These are phyloP conservation scores for Lachnum nothofagi DNA, from an alignment of 2,329 filamentous ascomycete species.

Conservation along the genomic window DNA sequence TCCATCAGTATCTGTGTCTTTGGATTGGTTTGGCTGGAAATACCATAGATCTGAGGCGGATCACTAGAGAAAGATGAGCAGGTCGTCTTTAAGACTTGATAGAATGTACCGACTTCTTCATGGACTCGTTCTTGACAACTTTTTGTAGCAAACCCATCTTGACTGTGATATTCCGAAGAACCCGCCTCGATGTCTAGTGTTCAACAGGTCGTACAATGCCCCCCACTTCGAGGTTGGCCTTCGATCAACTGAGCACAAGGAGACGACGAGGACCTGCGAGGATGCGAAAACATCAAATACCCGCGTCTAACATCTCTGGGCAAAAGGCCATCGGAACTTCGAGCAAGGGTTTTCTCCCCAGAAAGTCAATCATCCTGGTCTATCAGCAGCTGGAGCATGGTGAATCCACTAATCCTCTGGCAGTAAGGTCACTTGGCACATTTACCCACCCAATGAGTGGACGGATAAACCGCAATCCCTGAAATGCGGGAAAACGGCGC, in stretches of 20 bases:
- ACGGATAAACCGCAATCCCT: conserved; percentile 1
- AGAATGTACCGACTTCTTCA: conserved; percentile 43
- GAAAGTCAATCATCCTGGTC: not conserved
- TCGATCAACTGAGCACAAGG: no score
- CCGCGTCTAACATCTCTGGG: conserved; percentile 1
- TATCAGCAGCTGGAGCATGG: conserved; percentile 2
- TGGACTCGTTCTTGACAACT: conserved; percentile 57
- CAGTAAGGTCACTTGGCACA: not conserved
- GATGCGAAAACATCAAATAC: not conserved
- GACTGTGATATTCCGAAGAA: conserved; percentile 3
- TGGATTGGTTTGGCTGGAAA: not conserved
- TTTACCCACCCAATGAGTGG: conserved; percentile 3
- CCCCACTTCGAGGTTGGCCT: not conserved
- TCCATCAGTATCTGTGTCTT: conserved; percentile 4
- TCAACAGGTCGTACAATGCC: not conserved
- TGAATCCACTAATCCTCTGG: no score
- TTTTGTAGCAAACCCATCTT: conserved; percentile 29
- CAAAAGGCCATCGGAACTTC: conserved; percentile 1
- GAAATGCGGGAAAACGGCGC: not conserved
- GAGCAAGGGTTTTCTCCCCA: conserved; percentile 1
- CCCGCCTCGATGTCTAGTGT: not conserved
- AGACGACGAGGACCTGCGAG: not conserved
- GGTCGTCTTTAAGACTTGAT: not conserved
- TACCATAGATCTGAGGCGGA: conserved; percentile 28
- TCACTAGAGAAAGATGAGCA: conserved; percentile 18